Evolutionary conservation across 108 stramenopile species (phyloP), one percentile per base, ranked within the genome.

Genomic region (Fragilaria radians): DNA sequence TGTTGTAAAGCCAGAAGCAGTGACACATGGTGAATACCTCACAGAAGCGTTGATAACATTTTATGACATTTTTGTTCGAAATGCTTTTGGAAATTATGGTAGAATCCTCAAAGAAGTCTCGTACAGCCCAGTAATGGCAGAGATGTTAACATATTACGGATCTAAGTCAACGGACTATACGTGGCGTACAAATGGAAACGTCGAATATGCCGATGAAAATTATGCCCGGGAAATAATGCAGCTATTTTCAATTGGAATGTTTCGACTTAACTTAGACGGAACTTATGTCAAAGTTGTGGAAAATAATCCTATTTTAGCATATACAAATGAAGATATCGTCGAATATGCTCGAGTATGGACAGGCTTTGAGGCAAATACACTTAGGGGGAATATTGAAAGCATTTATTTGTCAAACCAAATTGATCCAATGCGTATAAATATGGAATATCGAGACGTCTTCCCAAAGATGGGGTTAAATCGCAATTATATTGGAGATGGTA

Each of bases 71-170:
- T 88, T 84, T 72, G 76, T 49, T 4, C 57, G 79, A 17, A 56
- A 92, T 66, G 81, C 81, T 27, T 88, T 92, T 62, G 90, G 90
- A 18, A 86, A 74, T 66, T 88, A 74, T 57, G 30, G 68, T 19
- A 81, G 86, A 34, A 68, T 92, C 21, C 71, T 92, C 34, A 62
- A 66, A 9, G 82, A 83, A 57, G 65, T 74, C 9, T 34, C 65
- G 3, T 77, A 61, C 63, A 72, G 48, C 32, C 62, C 68, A 2
- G 9, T 78, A 28, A 89, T 89, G 88, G 83, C 62, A 36, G 57
- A 65, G 23, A 70, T 69, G 72, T 54, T 89, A 47, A 67, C 67
- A 1, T 89, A 67, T 55, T 14, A 67, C 23, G 60, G 52, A n/a
- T 63, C 67, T 21, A 65, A 66, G 48, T 72, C 70, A 48, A 62